Percentiles rank a stretch among this genome's conserved stretches.
phyloP scores from a whole-genome alignment of 495 filamentous ascomycete genomes.

The Aspergillus panamensis region DNA sequence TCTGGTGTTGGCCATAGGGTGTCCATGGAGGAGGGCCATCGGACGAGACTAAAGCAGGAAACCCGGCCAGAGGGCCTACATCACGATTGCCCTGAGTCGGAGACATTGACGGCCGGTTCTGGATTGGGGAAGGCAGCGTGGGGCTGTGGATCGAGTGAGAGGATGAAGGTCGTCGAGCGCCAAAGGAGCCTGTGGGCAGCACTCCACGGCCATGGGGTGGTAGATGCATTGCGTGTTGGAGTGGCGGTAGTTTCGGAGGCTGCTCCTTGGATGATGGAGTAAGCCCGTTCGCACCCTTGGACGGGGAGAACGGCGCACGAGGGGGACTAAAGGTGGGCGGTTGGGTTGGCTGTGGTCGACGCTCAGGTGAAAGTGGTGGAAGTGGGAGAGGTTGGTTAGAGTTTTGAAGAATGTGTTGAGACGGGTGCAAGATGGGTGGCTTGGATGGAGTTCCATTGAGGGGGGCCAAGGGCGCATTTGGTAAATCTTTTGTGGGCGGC shows the following conservation, averaged over 20 bases:
- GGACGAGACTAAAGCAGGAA: constrained; percentile 31
- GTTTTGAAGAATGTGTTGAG: constrained; percentile 22
- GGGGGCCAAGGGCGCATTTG: constrained; percentile 19
- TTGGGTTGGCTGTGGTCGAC: constrained; percentile 32
- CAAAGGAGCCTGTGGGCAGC: constrained; percentile 29
- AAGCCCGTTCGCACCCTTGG: constrained; percentile 33
- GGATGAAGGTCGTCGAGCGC: constrained; percentile 42
- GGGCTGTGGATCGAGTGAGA: constrained; percentile 43
- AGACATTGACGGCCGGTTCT: constrained; percentile 48
- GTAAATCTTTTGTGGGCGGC: constrained; percentile 34
- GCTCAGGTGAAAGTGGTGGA: constrained; percentile 40
- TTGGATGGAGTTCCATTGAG: constrained; percentile 23
- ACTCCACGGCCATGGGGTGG: constrained; percentile 28
- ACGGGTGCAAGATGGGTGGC: constrained; percentile 16
- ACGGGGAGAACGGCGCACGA: constrained; percentile 38
- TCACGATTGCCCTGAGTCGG: constrained; percentile 48
- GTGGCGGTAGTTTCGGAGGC: constrained; percentile 30
- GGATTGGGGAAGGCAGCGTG: constrained; percentile 37
- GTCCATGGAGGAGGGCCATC: constrained; percentile 35
- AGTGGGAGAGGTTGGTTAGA: constrained; percentile 31
- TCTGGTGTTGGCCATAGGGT: constrained; percentile 37
- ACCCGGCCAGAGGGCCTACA: constrained; percentile 45
- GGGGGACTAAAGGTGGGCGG: constrained; percentile 33
- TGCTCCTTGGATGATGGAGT: constrained; percentile 26
- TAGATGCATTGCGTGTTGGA: constrained; percentile 33